Evolutionary conservation across 768 basidiomycete species (phyloP), one percentile per base, ranked within the genome.

Genomic region (Termitomyces bulborhizus): DNA sequence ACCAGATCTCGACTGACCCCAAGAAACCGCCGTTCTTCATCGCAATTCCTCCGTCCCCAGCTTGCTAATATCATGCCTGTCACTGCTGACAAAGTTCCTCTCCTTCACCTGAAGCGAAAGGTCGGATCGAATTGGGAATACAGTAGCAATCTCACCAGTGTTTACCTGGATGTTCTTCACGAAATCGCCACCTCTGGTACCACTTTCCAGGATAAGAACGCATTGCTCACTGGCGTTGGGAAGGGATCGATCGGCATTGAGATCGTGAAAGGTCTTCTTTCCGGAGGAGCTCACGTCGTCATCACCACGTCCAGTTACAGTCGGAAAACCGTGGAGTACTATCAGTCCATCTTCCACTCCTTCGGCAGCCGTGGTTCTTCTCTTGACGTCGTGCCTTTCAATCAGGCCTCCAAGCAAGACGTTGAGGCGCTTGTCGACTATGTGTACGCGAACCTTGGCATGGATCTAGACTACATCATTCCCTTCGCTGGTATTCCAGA

Each of bases 121-220:
- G 91, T 96, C 32, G 97, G 96, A 37, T 82, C 82, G 16, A 87
- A 80, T 63, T 98, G 96, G 94, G 93, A 96, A 66, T 99, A 98
- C 75, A 94, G 91, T 65, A 93, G 90, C 73, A 98, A 98, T 72
- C 77, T 99, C 52, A 98, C 96, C 9, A 83, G 91, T 52, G 90
- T 92, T 24, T 98, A 99, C 71, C 83, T 99, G 60, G 97, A 99
- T 65, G 88, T 99, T 62, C 78, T 99, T 34, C 92, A 95, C 67
- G 97, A 99, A 72, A 98, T 99, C 63, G 97, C 97, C 5, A 98
- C 97, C 0, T 93, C 96, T 4, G 97, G 97, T 12, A 98, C 95
- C 1, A 95, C 94, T 1, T 99, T 98, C 81, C 90, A 96, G 71
- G 96, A 95, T 77, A 99, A 98, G 81, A 98, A 98, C 65, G 97